Evolutionary conservation across 306 rosid genomes (phyloP).

Genomic region (Vicia villosa): DNA sequence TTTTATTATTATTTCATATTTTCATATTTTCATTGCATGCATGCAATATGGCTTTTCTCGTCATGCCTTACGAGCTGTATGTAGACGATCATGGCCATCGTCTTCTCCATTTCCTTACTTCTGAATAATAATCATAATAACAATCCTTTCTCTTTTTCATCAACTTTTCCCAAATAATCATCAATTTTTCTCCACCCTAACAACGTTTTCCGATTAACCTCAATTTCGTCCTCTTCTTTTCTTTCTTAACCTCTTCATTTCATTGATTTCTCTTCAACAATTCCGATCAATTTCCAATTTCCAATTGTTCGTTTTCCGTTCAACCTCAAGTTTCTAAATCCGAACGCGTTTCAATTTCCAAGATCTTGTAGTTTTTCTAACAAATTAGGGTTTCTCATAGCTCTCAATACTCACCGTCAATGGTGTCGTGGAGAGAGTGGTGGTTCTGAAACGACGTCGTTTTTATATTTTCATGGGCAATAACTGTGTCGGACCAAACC

Average conservation of each 20-base stretch:
- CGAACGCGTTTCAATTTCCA: background rate
- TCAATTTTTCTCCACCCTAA: background rate
- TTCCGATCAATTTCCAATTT: background rate
- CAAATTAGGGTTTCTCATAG: constrained; percentile 33
- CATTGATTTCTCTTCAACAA: background rate
- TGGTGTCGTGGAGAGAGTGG: constrained; percentile 45
- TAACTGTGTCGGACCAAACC: constrained; percentile 83
- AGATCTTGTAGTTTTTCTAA: constrained; percentile 21
- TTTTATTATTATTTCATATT: background rate
- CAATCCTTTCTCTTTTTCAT: background rate
- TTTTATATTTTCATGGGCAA: constrained; percentile 71
- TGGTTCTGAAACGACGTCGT: constrained; percentile 33
- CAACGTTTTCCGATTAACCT: background rate
- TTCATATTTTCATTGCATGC: constrained; percentile 11
- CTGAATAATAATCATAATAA: background rate
- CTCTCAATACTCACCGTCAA: constrained; percentile 37
- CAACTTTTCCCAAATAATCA: background rate
- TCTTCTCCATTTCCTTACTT: constrained; percentile 4
- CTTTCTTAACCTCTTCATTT: background rate
- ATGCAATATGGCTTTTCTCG: background rate
- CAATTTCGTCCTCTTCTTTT: background rate
- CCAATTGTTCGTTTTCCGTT: background rate
- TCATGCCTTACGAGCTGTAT: background rate
- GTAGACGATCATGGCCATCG: constrained; percentile 9
- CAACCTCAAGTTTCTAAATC: constrained; percentile 8